These are phyloP conservation scores for Odonthalia washingtoniensis DNA, from an alignment of 31 red algal species.

Conservation along the genomic window DNA sequence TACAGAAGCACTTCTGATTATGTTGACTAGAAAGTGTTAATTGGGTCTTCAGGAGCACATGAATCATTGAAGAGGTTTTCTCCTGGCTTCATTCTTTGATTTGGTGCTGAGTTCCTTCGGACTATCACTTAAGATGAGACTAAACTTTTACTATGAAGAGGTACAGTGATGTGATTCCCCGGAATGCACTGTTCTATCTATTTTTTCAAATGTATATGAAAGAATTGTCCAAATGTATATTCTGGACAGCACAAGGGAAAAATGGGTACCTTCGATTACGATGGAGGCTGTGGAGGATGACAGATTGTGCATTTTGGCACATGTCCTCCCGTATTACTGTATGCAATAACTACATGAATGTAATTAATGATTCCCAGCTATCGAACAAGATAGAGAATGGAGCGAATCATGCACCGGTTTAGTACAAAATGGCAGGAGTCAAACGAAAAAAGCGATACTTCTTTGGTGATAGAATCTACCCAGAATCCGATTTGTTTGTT, in stretches of 20 bases:
- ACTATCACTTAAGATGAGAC: not conserved
- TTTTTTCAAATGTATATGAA: conserved; percentile 29
- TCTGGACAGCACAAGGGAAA: conserved; percentile 30
- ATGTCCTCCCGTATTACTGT: conserved; percentile 19
- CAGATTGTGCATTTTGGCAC: conserved; percentile 58
- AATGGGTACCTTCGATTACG: conserved; percentile 9
- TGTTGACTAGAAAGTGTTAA: conserved; percentile 38
- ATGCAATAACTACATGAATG: conserved; percentile 51
- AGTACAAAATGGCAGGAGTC: conserved; percentile 10
- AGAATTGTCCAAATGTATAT: conserved; percentile 27
- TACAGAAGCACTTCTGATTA: conserved; percentile 40
- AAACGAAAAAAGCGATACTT: conserved; percentile 16
- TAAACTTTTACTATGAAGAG: not conserved
- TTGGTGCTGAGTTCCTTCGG: not conserved
- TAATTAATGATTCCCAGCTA: conserved; percentile 17
- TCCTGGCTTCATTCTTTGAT: not conserved
- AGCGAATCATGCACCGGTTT: not conserved
- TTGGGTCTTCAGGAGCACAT: conserved; percentile 33
- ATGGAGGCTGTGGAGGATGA: conserved; percentile 51
- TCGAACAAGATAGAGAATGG: conserved; percentile 30
- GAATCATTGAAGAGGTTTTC: not conserved
- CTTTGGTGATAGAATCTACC: conserved; percentile 33
- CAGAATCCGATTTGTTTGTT: conserved; percentile 5
- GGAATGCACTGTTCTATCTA: conserved; percentile 26
- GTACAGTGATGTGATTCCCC: not conserved